These are phyloP conservation scores for Aphanocladium album DNA, from an alignment of 2,329 filamentous ascomycete species.

Conservation along the genomic window DNA sequence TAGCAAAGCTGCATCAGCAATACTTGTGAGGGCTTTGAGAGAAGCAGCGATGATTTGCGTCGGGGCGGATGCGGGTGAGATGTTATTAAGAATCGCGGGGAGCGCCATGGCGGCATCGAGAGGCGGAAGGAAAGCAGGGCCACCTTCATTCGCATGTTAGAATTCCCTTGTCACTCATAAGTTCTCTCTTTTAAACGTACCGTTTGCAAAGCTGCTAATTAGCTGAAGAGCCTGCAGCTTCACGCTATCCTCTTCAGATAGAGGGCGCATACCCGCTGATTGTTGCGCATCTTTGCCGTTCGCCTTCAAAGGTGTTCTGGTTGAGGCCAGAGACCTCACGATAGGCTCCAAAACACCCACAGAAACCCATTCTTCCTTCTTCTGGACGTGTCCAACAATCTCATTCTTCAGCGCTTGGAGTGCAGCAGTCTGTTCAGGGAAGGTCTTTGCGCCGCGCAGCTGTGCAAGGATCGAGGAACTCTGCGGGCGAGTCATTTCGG, in stretches of 20 bases:
- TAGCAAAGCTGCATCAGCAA: conserved; percentile 60
- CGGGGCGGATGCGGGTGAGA: conserved; percentile 61
- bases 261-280: conserved; percentile 28
- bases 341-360: conserved; percentile 62
- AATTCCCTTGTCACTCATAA: background rate
- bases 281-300: conserved; percentile 36
- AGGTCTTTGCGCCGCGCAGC: conserved; percentile 49
- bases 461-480: conserved; percentile 51
- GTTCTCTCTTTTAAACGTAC: conserved; percentile 40
- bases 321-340: conserved; percentile 40
- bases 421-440: conserved; percentile 50
- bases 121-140: conserved; percentile 70
- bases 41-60: conserved; percentile 66
- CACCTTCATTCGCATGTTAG: conserved; percentile 49
- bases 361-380: conserved; percentile 74
- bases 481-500: conserved; percentile 49
- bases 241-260: conserved; percentile 61
- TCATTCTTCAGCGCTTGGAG: conserved; percentile 81
- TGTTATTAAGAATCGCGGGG: conserved; percentile 62
- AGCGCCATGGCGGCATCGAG: conserved; percentile 64
- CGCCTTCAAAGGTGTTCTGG: conserved; percentile 27
- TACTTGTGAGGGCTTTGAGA: conserved; percentile 66
- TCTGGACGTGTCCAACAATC: conserved; percentile 78
- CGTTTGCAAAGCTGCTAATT: conserved; percentile 78
- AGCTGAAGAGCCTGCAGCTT: conserved; percentile 77